Percentiles rank a stretch among this genome's conserved stretches.
Conservation (phyloP, 2,329 filamentous ascomycete genomes). For the Periconia digitata region DNA sequence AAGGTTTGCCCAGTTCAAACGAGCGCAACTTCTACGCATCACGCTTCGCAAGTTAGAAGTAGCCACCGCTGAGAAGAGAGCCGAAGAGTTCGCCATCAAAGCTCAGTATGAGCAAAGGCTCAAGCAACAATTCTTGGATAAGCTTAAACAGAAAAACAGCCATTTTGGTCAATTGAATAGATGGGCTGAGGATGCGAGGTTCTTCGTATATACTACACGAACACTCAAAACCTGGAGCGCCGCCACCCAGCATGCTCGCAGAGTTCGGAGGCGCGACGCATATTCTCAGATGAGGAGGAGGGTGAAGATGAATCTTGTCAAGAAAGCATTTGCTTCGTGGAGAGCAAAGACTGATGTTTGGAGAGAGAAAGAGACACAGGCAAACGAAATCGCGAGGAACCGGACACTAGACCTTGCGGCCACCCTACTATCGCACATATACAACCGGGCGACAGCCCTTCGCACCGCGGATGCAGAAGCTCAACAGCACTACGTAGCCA, state of each 20-base stretch:
- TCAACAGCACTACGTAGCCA: conserved; percentile 22
- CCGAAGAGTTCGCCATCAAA: conserved; percentile 40
- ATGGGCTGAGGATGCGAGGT: conserved; percentile 58
- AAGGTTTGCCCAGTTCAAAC: conserved; percentile 34
- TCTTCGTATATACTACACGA: conserved; percentile 56
- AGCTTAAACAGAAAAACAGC: conserved; percentile 39
- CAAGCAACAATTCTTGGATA: conserved; percentile 41
- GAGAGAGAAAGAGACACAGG: conserved; percentile 30
- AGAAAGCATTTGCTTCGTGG: conserved; percentile 43
- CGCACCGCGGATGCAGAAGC: conserved; percentile 24
- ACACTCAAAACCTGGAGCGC: conserved; percentile 55
- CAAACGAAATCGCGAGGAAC: conserved; percentile 27
- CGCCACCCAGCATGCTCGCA: conserved; percentile 53
- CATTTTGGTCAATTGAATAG: conserved; percentile 52
- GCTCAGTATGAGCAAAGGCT: conserved; percentile 47
- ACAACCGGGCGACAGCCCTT: conserved; percentile 37
- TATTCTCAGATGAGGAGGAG: conserved; percentile 57
- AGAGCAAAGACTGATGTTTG: conserved; percentile 26
- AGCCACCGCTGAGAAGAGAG: conserved; percentile 23
- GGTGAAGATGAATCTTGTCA: conserved; percentile 57
- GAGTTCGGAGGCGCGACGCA: conserved; percentile 56
- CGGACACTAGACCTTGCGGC: conserved; percentile 26
- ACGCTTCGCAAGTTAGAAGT: conserved; percentile 31
- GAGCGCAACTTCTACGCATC: conserved; percentile 26
- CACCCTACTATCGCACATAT: conserved; percentile 47